Evolutionary conservation across 2,329 filamentous ascomycete species (phyloP).

Genomic region (Coniochaeta hoffmannii): DNA sequence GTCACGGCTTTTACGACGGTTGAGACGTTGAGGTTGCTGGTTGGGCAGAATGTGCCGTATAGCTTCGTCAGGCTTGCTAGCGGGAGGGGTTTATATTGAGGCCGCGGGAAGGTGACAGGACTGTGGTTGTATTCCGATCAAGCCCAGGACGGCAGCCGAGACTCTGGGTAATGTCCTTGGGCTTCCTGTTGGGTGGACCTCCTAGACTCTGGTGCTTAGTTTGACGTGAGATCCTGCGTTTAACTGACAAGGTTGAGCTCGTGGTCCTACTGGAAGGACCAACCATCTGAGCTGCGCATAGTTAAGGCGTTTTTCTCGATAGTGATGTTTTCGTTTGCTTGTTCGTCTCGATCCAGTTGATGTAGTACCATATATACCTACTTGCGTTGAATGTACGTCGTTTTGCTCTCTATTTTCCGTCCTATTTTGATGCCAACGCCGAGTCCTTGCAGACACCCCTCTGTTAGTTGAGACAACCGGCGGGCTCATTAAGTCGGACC

Average conservation of each 20-base stretch:
- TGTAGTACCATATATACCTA: neutral
- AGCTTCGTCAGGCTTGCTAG: conserved; percentile 75
- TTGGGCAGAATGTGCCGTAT: conserved; percentile 82
- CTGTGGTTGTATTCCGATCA: too few species aligned
- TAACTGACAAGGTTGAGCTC: neutral
- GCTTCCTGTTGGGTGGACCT: too few species aligned
- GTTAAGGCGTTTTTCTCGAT: neutral
- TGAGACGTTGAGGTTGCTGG: conserved; percentile 68
- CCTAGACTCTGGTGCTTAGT: too few species aligned
- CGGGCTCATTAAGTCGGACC: neutral
- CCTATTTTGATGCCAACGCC: too few species aligned
- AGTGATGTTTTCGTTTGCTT: neutral
- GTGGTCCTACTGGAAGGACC: neutral
- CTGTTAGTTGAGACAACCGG: neutral
- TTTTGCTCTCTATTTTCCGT: neutral
- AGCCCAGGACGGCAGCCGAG: too few species aligned
- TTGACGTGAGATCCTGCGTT: neutral
- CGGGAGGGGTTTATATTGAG: conserved; percentile 41
- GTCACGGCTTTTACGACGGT: conserved; percentile 80
- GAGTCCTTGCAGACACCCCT: too few species aligned
- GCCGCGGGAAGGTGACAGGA: too few species aligned
- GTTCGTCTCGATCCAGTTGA: neutral
- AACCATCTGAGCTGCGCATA: neutral
- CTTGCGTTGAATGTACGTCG: neutral
- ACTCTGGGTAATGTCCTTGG: too few species aligned